phyloP scores from a whole-genome alignment of 345 rosid genomes.

The Hibiscus tridactylites region DNA sequence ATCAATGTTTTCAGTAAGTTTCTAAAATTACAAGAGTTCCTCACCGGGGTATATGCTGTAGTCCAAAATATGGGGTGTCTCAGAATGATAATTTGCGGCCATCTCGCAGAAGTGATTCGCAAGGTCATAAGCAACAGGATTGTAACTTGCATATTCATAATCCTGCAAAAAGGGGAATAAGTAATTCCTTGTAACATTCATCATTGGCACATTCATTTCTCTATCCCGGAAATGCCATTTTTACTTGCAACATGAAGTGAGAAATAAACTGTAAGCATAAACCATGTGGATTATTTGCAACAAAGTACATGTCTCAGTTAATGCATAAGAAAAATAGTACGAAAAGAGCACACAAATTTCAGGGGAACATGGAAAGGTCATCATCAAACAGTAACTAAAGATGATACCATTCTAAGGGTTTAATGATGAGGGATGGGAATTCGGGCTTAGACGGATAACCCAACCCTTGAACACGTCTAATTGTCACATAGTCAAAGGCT shows the following conservation, averaged over 20 bases:
- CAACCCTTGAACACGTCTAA: neutral
- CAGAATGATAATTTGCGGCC: slow-evolving; percentile 86
- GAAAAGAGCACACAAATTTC: neutral
- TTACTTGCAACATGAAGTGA: neutral
- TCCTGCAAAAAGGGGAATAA: slow-evolving; percentile 37
- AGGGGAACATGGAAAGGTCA: neutral
- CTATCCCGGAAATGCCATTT: neutral
- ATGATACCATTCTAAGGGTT: too few relatives aligned
- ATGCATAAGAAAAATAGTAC: neutral
- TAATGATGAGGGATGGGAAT: neutral
- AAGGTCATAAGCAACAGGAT: slow-evolving; percentile 81
- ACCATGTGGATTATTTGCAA: neutral
- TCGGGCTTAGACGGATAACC: neutral
- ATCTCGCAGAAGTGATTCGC: slow-evolving; percentile 97
- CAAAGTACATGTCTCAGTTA: neutral
- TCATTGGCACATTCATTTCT: neutral
- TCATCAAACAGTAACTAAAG: neutral
- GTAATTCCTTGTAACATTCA: neutral
- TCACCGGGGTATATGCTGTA: slow-evolving; percentile 66
- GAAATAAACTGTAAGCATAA: neutral
- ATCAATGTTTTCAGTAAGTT: neutral
- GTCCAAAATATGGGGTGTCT: slow-evolving; percentile 76
- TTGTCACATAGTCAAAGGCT: neutral
- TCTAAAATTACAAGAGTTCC: neutral
- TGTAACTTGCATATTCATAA: slow-evolving; percentile 83